Evolutionary conservation across 202 grass and related monocot genomes (phyloP), one percentile per base, ranked within the genome.

Genomic region (Setaria italica): DNA sequence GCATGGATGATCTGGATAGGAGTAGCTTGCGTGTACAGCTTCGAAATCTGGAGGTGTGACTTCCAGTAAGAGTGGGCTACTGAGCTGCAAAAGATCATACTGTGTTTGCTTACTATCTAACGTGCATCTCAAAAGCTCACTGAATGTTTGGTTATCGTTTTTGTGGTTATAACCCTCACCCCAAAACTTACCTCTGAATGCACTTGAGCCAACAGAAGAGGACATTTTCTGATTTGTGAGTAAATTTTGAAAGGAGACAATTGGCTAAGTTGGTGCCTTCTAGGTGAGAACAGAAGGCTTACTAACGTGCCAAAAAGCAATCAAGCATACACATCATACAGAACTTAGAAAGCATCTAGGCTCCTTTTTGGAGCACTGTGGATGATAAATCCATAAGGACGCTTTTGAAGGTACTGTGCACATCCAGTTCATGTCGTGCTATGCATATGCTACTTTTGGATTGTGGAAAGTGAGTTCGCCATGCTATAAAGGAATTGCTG

Each of bases 341-440:
- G 34, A 82, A 90, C 58, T 42, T 82, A 50, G 25, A 82, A 87
- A 82, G 77, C 82, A 91, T 91, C 85, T 54, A 42, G 70, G 19
- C 55, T 91, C 48, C 75, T 85, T 76, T 76, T 66, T 88, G 71
- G 47, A 85, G 64, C 56, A 72, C n/a, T 45, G 16, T 85, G 63
- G 30, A 81, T 77, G 65, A 84, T 71, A 81, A 81, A 66, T 74
- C 78, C 64, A 88, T 75, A 62, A 51, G 41, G 30, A 72, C 5
- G 13, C 85, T 85, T 81, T 82, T 85, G 29, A 65, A 81, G 81
- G 41, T 72, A 72, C 56, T 9, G 54, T 32, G 41, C 37, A 85
- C 74, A 77, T 81, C 55, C 30, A 85, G 70, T 63, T 82, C 77
- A 59, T 85, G 48, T 62, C 57, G 62, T 70, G 76, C 55, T 77